These are phyloP conservation scores for Collybiopsis confluens DNA, from an alignment of 768 basidiomycete genomes.

Conservation along the genomic window DNA sequence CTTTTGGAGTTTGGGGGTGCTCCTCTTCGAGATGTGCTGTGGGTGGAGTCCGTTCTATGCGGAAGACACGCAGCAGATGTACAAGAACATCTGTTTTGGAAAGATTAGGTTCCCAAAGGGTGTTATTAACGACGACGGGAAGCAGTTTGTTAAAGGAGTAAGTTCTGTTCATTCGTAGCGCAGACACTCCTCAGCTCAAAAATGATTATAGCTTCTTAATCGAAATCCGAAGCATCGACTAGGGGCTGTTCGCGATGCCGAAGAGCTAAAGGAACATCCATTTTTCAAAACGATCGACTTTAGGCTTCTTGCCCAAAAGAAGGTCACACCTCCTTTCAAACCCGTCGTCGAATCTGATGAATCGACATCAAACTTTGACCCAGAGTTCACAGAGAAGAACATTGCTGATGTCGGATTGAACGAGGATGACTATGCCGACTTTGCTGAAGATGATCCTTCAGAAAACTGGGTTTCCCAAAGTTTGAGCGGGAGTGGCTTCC, in stretches of 20 bases:
- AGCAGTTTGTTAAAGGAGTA: conserved; percentile 98
- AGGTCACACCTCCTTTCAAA: conserved; percentile 96
- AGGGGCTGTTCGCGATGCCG: conserved; percentile 86
- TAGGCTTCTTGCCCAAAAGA: conserved; percentile 79
- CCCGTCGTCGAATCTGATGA: conserved; percentile 98
- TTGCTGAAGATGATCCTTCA: conserved; percentile 28
- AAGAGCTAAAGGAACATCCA: conserved; percentile 91
- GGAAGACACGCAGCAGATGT: conserved; percentile 99
- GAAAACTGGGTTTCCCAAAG: conserved; percentile 53
- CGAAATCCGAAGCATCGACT: conserved; percentile 97
- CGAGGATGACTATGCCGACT: conserved; percentile 16
- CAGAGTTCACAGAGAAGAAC: conserved; percentile 94
- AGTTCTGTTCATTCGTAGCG: conserved; percentile 29
- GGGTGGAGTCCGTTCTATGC: conserved; percentile 99
- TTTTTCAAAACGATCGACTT: conserved; percentile 95
- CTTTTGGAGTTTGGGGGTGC: conserved; percentile 95
- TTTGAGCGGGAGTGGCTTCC: conserved; percentile 22
- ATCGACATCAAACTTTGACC: conserved; percentile 96
- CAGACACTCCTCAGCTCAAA: conserved; percentile 8
- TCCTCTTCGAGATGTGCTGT: conserved; percentile 99
- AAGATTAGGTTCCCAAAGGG: conserved; percentile 98
- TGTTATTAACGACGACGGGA: conserved; percentile 96
- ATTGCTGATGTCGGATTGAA: conserved; percentile 58
- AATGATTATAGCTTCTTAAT: conserved; percentile 81
- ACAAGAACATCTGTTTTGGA: conserved; percentile 97